Conservation (phyloP, 2,329 filamentous ascomycete species). For the Coniochaeta prunicola region DNA sequence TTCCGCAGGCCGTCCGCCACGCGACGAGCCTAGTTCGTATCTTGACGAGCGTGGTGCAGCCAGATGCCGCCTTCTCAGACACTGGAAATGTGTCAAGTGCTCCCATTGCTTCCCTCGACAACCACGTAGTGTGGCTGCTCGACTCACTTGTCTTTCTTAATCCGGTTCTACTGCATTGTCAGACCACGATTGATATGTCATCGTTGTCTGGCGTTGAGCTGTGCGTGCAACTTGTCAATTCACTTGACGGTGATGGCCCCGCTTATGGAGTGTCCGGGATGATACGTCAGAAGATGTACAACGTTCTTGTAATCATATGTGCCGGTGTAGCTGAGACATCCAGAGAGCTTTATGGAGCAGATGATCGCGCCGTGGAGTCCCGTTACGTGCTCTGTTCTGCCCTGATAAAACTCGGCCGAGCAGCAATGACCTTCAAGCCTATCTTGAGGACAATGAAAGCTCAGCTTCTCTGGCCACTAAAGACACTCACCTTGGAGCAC, state of each 20-base stretch:
- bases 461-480: conserved; percentile 12
- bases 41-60: background rate
- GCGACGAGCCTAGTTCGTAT: background rate
- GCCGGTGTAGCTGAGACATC: conserved; percentile 11
- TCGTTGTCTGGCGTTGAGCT: background rate
- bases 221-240: background rate
- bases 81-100: background rate
- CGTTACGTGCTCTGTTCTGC: conserved; percentile 13
- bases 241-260: conserved; percentile 20
- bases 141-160: background rate
- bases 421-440: conserved; percentile 14
- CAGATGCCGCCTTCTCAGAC: background rate
- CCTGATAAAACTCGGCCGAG: conserved; percentile 16
- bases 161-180: background rate
- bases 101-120: background rate
- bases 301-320: conserved; percentile 16
- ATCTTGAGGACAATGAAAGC: conserved; percentile 16
- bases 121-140: conserved; percentile 1
- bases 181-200: background rate
- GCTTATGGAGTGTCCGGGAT: conserved; percentile 7
- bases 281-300: conserved; percentile 18
- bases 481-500: conserved; percentile 10
- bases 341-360: conserved; percentile 9
- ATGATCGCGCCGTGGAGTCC: conserved; percentile 8
- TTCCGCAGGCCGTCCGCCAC: background rate